Conservation (phyloP, 148 eudicot genomes). For the Rheum nobile region DNA sequence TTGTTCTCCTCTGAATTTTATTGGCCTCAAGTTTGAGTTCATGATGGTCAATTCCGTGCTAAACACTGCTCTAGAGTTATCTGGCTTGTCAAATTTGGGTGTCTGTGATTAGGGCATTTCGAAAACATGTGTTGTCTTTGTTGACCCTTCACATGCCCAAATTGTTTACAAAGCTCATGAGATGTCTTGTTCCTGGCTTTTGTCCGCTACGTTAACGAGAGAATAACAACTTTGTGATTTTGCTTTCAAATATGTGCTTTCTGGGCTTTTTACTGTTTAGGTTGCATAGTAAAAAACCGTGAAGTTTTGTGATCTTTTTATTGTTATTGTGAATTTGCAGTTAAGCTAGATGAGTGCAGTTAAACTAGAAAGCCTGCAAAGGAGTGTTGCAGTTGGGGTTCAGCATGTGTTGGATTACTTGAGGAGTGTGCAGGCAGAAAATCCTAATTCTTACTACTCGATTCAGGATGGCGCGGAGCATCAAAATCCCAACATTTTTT, state of each 20-base stretch:
- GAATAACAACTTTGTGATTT: neutral
- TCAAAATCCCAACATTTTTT: conserved; percentile 23
- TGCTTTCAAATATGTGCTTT: neutral
- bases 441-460: conserved; percentile 28
- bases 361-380: conserved; percentile 15
- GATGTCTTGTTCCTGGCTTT: neutral
- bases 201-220: neutral
- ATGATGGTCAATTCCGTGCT: no score
- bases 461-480: conserved; percentile 21
- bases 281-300: neutral
- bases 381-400: conserved; percentile 13
- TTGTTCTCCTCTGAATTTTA: neutral
- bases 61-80: no score
- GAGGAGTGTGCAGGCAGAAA: conserved; percentile 23
- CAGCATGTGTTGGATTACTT: conserved; percentile 31
- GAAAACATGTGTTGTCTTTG: neutral
- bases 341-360: conserved; percentile 19
- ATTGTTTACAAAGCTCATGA: neutral
- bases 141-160: neutral
- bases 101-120: neutral
- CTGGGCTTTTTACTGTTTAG: neutral
- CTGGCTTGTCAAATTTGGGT: neutral
- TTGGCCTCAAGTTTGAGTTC: no score
- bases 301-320: neutral
- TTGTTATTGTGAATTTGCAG: neutral